phyloP scores from a whole-genome alignment of 2,329 filamentous ascomycete genomes.

The Teratosphaeria pseudoeucalypti region DNA sequence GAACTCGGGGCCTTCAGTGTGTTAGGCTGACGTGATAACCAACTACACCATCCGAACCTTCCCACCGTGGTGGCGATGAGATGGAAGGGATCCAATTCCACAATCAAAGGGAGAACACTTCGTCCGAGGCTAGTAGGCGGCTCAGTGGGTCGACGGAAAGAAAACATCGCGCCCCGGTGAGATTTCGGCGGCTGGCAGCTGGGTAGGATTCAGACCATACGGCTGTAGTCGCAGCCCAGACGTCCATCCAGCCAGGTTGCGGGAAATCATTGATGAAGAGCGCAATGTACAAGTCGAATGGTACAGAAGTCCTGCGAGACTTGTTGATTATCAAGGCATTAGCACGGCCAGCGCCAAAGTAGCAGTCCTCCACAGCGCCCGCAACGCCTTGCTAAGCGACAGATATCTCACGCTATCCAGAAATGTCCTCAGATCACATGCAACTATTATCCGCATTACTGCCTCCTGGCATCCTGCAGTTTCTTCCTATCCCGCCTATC shows the following conservation, averaged over 20 bases:
- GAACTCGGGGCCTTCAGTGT: slow-evolving; percentile 9
- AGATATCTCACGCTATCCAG: not conserved
- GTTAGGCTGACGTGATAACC: slow-evolving; percentile 37
- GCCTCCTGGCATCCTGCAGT: slow-evolving; percentile 1
- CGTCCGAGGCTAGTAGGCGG: not conserved
- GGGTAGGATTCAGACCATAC: not conserved
- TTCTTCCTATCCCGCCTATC: slow-evolving; percentile 41
- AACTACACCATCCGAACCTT: slow-evolving; percentile 28
- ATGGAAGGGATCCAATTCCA: not conserved
- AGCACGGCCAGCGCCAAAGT: not conserved
- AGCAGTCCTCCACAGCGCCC: not conserved
- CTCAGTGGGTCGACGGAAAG: not conserved
- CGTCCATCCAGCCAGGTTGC: too few species aligned
- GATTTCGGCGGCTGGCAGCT: not conserved
- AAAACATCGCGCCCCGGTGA: not conserved
- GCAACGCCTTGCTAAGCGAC: not conserved
- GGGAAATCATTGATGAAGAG: too few species aligned
- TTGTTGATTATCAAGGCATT: not conserved
- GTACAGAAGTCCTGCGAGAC: not conserved
- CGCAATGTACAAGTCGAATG: not conserved
- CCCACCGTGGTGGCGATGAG: not conserved
- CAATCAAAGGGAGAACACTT: not conserved
- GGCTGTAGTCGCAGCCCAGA: not conserved
- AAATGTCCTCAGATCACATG: not conserved
- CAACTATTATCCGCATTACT: not conserved